Evolutionary conservation across 176 grass and related monocot species (phyloP), one percentile per base, ranked within the genome.

Genomic region (Aegilops bicornis): DNA sequence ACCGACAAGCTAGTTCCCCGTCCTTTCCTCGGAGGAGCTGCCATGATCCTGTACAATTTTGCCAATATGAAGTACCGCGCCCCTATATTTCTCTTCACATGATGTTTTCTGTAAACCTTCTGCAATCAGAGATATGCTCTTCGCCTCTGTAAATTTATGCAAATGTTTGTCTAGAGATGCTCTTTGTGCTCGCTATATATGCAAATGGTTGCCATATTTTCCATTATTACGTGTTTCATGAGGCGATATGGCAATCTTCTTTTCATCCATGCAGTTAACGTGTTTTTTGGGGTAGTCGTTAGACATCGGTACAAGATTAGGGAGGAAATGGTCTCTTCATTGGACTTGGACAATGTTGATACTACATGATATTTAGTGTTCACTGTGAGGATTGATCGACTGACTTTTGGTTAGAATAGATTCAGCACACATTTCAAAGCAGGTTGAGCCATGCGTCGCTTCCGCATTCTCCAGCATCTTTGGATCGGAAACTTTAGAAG

Each of bases 1-100:
- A 78, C 77, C 54, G 19, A 78, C 78, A 65, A 60, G 71, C 47
- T 85, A 62, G 81, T 73, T 91, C 70, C 48, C 11, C 52, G 12
- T 69, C 37, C 84, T 87, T 80, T 40, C 78, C 8, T 82, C 6
- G 30, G 64, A 33, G 82, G 82, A 88, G 29, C 78, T 50, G 64
- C 42, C 64, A 78, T 3, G 12, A 73, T 66, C 72, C 5, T 88
- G 82, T 85, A 85, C 62, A 42, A 13, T 52, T 88, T 81, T 61
- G 43, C 35, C 79, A 77, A 50, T 74, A 63, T 71, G 80, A 87
- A 39, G 47, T 39, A 83, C 48, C 2, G 2, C 15, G n/a, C 23
- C 27, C 27, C 20, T 35, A 19, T 33, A 50, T n/a, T 36, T 68
- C 4, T 10, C 8, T 82, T 58, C 30, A 24, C 24, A 82, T 71